Base-by-base conservation (phyloP, 2,329 filamentous ascomycete species). In the Decorospora gaudefroyi region DNA sequence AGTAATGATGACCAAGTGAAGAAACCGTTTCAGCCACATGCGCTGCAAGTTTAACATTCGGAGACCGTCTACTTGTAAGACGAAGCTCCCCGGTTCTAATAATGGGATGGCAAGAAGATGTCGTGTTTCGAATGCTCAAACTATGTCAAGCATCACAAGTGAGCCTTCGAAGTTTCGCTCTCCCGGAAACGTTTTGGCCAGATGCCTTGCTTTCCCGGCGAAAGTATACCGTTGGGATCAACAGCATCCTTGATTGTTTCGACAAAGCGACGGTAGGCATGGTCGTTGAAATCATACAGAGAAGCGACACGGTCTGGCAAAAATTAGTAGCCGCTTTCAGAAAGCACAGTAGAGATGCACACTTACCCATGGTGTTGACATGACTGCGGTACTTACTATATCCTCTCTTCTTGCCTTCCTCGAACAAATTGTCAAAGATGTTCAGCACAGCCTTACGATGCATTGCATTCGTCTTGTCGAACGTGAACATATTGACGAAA, bases 401-500 rank as follows among this genome's bases (percentile, higher is more conserved):
- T 4, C 64, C 64, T 15, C 61, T 50, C 49, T 61, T 60, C 55
- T 47, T 59, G 0, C 62, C 64, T 22, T 50, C 61, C 17, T 58
- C 53, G 15, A 66, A 67, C 26, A 67, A 33, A 15, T 53, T 53
- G 6, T 54, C 44, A 36, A 67, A 67, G 18, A 66, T 64, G 2
- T 33, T 47, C 23, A 63, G 39, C 22, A 76, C 68, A 10, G 67
- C 62, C 23, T 57, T 47, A 8, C 71, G 65, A 46, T 76, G 71
- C 41, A 59, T 60, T 3, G 59, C 47, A 34, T 72, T 71, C 3
- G 68, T 72, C 57, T 76, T 75, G 51, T 77, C 74, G 44, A 74
- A 77, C 4, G 69, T 71, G 43, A 76, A 72, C 73, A 77, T 77
- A 46, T 74, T 75, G 48, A 76, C 73, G 29, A 76, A 70, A 22